Evolutionary conservation across 139 green algal species (phyloP).

Genomic region (Chlamydomonas applanata): DNA sequence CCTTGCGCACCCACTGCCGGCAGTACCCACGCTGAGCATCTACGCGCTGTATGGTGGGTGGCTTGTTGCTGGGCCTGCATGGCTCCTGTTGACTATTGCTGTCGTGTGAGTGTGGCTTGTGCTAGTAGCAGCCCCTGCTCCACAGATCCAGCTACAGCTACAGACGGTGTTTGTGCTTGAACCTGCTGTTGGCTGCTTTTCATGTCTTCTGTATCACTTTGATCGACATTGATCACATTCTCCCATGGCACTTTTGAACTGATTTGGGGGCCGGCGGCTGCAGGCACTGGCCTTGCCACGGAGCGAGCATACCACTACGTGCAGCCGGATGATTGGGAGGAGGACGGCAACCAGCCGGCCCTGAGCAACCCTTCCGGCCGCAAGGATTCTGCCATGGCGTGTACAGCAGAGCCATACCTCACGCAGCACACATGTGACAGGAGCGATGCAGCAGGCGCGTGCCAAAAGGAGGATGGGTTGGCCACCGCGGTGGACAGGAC

Average conservation of each 20-base stretch:
- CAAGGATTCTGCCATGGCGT: not conserved
- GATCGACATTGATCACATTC: not conserved
- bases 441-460: not conserved
- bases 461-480: slow-evolving; percentile 10
- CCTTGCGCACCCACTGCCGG: slow-evolving; percentile 52
- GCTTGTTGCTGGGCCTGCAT: not conserved
- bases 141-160: not conserved
- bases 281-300: slow-evolving; percentile 57
- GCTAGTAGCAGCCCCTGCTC: not conserved
- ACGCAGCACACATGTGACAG: not conserved
- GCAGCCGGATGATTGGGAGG: slow-evolving; percentile 5
- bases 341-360: not conserved
- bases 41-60: slow-evolving; percentile 68
- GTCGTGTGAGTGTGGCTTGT: not conserved
- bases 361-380: not conserved
- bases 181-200: not conserved
- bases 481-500: not conserved
- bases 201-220: not conserved
- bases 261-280: not conserved
- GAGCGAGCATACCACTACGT: slow-evolving; percentile 74
- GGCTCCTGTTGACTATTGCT: not conserved
- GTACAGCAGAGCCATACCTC: not conserved
- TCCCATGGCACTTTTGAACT: not conserved
- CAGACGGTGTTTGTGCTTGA: not conserved
- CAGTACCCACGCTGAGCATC: slow-evolving; percentile 56